A percentile compares a stretch with the other conserved stretches of the same genome.
Conservation (phyloP, 2,329 filamentous ascomycete species). For the Triangularia verruculosa region DNA sequence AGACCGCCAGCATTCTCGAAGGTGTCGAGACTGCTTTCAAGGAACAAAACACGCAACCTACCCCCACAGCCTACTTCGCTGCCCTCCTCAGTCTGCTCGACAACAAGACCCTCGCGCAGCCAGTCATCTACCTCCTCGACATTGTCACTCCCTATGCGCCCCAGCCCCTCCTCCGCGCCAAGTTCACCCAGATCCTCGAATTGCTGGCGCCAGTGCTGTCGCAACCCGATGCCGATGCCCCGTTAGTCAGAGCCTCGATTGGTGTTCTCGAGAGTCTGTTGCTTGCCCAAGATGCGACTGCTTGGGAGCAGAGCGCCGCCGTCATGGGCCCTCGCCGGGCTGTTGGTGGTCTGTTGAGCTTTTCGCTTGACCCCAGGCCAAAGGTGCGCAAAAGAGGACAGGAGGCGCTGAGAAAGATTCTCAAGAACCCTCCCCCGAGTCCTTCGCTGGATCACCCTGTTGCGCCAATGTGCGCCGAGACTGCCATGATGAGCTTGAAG, state of each 20-base stretch:
- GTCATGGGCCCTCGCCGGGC: slow-evolving; percentile 84
- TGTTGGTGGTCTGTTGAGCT: slow-evolving; percentile 77
- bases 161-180: slow-evolving; percentile 81
- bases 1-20: slow-evolving; percentile 83
- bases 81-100: slow-evolving; percentile 86
- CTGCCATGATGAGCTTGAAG: slow-evolving; percentile 74
- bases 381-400: slow-evolving; percentile 94
- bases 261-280: slow-evolving; percentile 92
- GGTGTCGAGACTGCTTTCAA: slow-evolving; percentile 91
- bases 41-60: slow-evolving; percentile 79
- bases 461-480: slow-evolving; percentile 93
- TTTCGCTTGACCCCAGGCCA: slow-evolving; percentile 82
- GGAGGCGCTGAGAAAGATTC: slow-evolving; percentile 75
- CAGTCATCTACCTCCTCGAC: slow-evolving; percentile 94
- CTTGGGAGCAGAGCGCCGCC: slow-evolving; percentile 82
- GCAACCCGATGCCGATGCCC: slow-evolving; percentile 77
- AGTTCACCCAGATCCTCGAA: slow-evolving; percentile 90
- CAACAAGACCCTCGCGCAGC: slow-evolving; percentile 79
- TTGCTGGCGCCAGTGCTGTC: slow-evolving; percentile 81
- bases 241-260: slow-evolving; percentile 81
- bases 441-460: slow-evolving; percentile 92
- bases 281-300: slow-evolving; percentile 78
- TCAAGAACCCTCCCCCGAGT: slow-evolving; percentile 83
- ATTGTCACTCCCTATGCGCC: slow-evolving; percentile 83
- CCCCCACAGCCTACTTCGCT: slow-evolving; percentile 90